phyloP scores from a whole-genome alignment of 352 stramenopile species.

The Globisporangium paroecandrum region DNA sequence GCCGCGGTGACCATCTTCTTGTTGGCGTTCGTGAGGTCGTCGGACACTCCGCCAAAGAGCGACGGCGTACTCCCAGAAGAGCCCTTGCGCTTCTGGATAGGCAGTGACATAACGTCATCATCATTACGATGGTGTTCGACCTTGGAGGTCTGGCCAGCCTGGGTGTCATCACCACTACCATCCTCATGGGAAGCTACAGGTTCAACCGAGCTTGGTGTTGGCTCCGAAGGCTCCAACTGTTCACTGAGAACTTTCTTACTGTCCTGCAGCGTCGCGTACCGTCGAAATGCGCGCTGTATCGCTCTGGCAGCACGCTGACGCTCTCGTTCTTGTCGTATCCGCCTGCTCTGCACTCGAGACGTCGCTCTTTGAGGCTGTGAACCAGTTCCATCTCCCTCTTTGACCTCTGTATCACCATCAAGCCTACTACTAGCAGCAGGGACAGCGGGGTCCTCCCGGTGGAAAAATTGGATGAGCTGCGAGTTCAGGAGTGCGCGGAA shows the following conservation, averaged over 20 bases:
- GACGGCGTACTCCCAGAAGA: conserved; percentile 1
- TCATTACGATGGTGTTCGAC: neutral
- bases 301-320: neutral
- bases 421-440: neutral
- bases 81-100: conserved; percentile 3
- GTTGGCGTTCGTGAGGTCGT: conserved; percentile 25
- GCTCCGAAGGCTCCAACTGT: neutral
- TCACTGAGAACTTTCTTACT: neutral
- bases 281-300: conserved; percentile 26
- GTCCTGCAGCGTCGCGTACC: neutral
- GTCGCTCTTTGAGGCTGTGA: conserved; percentile 15
- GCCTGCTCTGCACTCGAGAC: conserved; percentile 4
- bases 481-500: conserved; percentile 51
- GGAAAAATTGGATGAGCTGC: conserved; percentile 26
- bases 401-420: neutral
- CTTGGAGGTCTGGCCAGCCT: neutral
- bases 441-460: conserved; percentile 6
- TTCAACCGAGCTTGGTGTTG: neutral
- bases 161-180: neutral
- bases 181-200: neutral
- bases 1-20: conserved; percentile 30
- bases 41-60: conserved; percentile 15
- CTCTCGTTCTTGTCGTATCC: conserved; percentile 9
- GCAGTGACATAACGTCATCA: neutral
- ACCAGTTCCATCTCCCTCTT: neutral